Percentiles rank a stretch among this genome's conserved stretches.
phyloP scores from a whole-genome alignment of 306 rosid genomes.

The Fragaria nilgerrensis region DNA sequence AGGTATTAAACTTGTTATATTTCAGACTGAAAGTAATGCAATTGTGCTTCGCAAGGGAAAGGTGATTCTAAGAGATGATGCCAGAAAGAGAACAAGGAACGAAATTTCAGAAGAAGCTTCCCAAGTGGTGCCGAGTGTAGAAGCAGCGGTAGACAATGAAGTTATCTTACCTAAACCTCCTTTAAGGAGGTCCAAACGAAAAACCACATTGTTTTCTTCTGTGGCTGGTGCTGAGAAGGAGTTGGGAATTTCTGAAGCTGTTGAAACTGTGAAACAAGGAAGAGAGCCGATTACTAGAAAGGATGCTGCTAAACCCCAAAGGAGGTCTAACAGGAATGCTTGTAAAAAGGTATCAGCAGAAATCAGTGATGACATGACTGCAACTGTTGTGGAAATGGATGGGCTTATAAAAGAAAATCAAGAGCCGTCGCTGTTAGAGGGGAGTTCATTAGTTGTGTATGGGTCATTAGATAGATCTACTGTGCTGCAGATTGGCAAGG shows the following conservation, averaged over 20 bases:
- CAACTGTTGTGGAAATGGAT: conserved; percentile 2
- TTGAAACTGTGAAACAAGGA: conserved; percentile 1
- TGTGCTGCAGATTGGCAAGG: background rate
- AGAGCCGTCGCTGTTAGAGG: background rate
- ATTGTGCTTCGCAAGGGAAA: background rate
- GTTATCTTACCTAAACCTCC: conserved; percentile 8
- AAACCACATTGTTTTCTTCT: conserved; percentile 5
- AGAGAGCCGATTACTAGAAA: conserved; percentile 1
- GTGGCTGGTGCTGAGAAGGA: background rate
- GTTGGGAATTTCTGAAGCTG: background rate
- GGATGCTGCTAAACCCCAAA: background rate
- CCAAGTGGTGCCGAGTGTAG: conserved; percentile 1
- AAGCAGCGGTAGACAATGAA: conserved; percentile 9
- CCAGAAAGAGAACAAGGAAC: conserved; percentile 17
- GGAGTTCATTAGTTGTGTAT: conserved; percentile 1
- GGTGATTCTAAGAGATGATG: background rate
- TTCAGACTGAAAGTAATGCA: background rate
- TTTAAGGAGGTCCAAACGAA: conserved; percentile 20
- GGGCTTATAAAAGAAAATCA: background rate
- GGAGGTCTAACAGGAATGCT: conserved; percentile 13
- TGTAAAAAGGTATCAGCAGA: background rate
- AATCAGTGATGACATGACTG: background rate
- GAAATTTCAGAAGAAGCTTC: background rate
- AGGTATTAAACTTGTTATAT: background rate
- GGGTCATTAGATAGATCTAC: conserved; percentile 3